phyloP scores from a whole-genome alignment of 78 protist species.

The Protostelium mycophagum region DNA sequence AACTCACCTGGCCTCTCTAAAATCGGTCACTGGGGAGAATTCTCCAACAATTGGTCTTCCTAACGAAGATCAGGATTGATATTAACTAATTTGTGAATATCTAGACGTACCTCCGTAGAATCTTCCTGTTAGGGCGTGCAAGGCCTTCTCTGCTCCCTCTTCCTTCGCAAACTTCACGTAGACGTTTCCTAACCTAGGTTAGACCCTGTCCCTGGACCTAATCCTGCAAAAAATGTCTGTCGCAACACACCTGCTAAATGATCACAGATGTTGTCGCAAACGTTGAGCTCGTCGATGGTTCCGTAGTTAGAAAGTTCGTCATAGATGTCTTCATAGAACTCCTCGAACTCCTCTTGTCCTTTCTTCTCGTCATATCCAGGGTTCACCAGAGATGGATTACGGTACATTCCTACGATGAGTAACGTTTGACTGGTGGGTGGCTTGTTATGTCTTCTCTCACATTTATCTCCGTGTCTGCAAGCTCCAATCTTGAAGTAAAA shows the following conservation, averaged over 20 bases:
- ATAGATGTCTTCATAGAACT: constrained; percentile 88
- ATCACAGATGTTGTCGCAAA: constrained; percentile 92
- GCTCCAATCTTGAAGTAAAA: constrained; percentile 99
- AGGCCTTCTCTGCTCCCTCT: constrained; percentile 86
- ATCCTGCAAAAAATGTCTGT: too few species aligned
- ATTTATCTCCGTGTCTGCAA: constrained; percentile 98
- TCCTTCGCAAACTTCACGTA: constrained; percentile 90
- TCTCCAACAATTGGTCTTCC: constrained; percentile 89
- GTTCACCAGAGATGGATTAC: constrained; percentile 24
- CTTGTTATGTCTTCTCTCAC: constrained; percentile 91
- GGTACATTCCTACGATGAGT: constrained; percentile 86
- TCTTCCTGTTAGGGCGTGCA: constrained; percentile 76
- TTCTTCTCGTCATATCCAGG: constrained; percentile 36
- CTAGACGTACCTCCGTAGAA: constrained; percentile 70
- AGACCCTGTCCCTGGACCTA: too few species aligned
- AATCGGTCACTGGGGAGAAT: constrained; percentile 98
- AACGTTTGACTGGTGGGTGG: constrained; percentile 89
- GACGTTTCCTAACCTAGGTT: constrained; percentile 83
- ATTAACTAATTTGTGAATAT: not conserved
- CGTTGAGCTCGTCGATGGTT: constrained; percentile 75
- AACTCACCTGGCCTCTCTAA: constrained; percentile 82
- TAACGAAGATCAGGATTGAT: not conserved
- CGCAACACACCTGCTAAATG: constrained; percentile 79
- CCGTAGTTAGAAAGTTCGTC: constrained; percentile 88
- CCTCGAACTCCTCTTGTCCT: constrained; percentile 76